Conservation (phyloP, 768 basidiomycete species). For the Lentinula detonsa region DNA sequence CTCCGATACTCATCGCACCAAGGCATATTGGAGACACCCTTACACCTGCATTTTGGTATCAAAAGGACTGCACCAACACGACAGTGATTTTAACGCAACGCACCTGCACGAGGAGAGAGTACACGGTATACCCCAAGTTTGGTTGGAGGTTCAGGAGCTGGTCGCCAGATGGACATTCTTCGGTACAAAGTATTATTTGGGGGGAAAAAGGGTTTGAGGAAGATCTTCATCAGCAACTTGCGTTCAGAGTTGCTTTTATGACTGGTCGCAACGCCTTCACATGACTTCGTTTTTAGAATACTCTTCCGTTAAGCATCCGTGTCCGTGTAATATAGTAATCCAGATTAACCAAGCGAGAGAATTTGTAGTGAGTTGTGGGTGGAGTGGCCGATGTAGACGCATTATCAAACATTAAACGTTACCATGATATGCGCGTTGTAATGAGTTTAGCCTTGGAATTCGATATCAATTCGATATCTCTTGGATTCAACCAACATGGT, state of each 20-base stretch:
- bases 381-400: neutral
- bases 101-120: constrained; percentile 22
- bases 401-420: neutral
- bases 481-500: too few relatives aligned
- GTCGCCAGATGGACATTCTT: neutral
- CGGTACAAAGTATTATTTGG: neutral
- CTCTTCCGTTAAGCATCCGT: neutral
- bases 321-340: neutral
- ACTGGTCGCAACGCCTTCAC: neutral
- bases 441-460: too few relatives aligned
- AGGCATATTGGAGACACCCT: constrained; percentile 31
- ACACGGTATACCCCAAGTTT: constrained; percentile 23
- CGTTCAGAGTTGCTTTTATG: neutral
- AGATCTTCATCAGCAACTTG: neutral
- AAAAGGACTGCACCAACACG: neutral
- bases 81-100: constrained; percentile 7
- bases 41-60: constrained; percentile 14
- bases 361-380: neutral
- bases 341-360: neutral
- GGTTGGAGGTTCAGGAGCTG: constrained; percentile 14
- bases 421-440: too few relatives aligned
- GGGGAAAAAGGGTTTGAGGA: neutral
- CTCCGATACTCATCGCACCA: constrained; percentile 30
- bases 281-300: neutral
- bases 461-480: too few relatives aligned